Base-by-base conservation (phyloP, 2,329 filamentous ascomycete species). In the Paramyrothecium sp. region DNA sequence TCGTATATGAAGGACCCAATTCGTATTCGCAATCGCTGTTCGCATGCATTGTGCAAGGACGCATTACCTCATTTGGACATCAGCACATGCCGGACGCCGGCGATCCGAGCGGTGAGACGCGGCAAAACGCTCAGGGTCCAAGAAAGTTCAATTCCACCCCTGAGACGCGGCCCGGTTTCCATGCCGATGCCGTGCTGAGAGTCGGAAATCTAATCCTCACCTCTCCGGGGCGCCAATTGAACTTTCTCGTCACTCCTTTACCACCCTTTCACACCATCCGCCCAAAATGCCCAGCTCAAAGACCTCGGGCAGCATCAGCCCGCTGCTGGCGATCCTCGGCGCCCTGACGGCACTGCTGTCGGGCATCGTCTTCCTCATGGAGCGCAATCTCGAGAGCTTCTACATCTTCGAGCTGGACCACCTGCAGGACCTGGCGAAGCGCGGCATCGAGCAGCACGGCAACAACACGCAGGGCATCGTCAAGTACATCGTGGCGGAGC, bases 381-480 rank as follows among this genome's bases (percentile, higher is more conserved):
- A 89, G 71, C 77, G 80, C 65, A 83, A 84, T 72, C 75, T 85
- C 57, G 78, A 85, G 60, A 74, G 71, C 57, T 87, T 93, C 78
- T 95, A 92, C 81, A 85, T 95, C 73, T 93, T 96, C 74, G 77
- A 87, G 55, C 83, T 83, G 2, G 78, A 80, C 17, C 81, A 91
- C 60, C 81, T 96, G 59, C 85, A 91, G 69, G 81, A 88, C 59
- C 75, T 95, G 34, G 82, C 89, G 12, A 76, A 84, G 73, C 82
- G 84, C 60, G 89, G 85, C 33, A 83, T 96, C 61, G 78, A 75
- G 11, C 74, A 81, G 44, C 86, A 94, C 71, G 90, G 90, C 64
- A 90, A 93, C 71, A 83, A 94, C 77, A 96, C 91, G 16, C 74
- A 80, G 57, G 79, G 80, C 56, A 82, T 92, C 11, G 89, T 92